A percentile compares a stretch with the other conserved stretches of the same genome.
Conservation (phyloP, 1,284 basidiomycete genomes). For the Lentinus polychrous region DNA sequence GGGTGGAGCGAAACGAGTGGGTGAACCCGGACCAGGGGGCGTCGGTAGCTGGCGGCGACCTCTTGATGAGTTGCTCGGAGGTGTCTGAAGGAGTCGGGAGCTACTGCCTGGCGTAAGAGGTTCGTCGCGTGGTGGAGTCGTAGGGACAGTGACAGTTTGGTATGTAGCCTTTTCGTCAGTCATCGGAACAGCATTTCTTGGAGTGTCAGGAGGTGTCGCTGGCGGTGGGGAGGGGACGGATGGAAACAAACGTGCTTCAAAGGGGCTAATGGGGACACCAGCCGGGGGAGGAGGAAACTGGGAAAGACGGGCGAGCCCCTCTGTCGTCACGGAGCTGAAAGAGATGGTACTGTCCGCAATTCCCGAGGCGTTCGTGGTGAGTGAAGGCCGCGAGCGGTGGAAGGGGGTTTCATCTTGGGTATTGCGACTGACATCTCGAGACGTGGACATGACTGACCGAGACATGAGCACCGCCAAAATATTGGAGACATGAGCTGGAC, state of each 20-base stretch:
- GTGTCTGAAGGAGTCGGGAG: neutral
- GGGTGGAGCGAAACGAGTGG: neutral
- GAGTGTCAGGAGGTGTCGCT: constrained; percentile 3
- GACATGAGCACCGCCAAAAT: neutral
- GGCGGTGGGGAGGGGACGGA: constrained; percentile 7
- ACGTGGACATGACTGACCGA: neutral
- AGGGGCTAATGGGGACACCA: constrained; percentile 26
- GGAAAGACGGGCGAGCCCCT: constrained; percentile 32
- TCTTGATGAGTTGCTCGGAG: neutral
- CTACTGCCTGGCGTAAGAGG: neutral
- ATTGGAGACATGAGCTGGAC: neutral
- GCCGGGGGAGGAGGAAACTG: constrained; percentile 35
- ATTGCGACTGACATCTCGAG: constrained; percentile 7
- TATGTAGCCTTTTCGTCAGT: neutral
- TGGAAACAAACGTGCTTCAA: constrained; percentile 14
- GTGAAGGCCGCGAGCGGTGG: constrained; percentile 33
- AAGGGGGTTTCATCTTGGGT: constrained; percentile 12
- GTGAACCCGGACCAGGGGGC: neutral
- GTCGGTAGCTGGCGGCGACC: constrained; percentile 1
- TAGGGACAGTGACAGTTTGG: neutral
- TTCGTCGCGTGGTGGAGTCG: neutral
- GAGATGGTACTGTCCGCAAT: constrained; percentile 50
- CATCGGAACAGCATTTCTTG: neutral
- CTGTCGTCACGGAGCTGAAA: constrained; percentile 27
- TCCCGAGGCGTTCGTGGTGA: constrained; percentile 43